Base-by-base conservation (phyloP, 2,329 filamentous ascomycete genomes). In the Myriosclerotinia duriaeana region DNA sequence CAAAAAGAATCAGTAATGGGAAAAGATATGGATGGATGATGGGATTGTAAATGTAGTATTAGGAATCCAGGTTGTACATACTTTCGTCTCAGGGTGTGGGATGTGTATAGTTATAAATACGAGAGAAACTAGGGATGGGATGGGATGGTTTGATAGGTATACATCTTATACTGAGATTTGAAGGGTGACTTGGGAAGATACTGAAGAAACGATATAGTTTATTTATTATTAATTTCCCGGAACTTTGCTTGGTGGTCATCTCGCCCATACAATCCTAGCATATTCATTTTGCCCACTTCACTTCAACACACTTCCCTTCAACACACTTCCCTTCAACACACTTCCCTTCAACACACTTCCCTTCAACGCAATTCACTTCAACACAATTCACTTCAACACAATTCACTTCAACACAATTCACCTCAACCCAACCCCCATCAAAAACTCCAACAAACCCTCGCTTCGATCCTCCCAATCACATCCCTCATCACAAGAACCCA, bases 11-110 rank as follows among this genome's bases (percentile, higher is more conserved):
- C 52, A 26, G 60, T 53, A 7, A 44, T 22, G 22, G 20, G 22
- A 22, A 26, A 53, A 34, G 14, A 5, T 5, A 60, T 38, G 2
- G 42, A 12, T 26, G 20, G 8, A 50, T 50, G 40, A 14, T n/a
- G 26, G 48, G 36, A 42, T 44, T 36, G 20, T 34, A n/a, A n/a
- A 56, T 64, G 15, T 64, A 64, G 44, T 48, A 48, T 5, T 50
- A 60, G 12, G 30, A 36, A 48, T 22, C 3, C 30, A 48, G n/a
- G 22, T 20, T 60, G 42, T 60, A 48, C 20, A 60, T 38, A 60
- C 2, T 17, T 48, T 60, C 26, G 26, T 59, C 26, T 5, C 20
- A 22, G 4, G 6, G 30, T 30, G n/a, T 3, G 4, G 20, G 22
- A 26, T 20, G 22, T 56, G 40, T 26, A 56, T 50, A 50, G 46